Percentiles rank a stretch among this genome's conserved stretches.
Conservation (phyloP, 73 alveolate genomes). For the Paramecium tetraurelia region DNA sequence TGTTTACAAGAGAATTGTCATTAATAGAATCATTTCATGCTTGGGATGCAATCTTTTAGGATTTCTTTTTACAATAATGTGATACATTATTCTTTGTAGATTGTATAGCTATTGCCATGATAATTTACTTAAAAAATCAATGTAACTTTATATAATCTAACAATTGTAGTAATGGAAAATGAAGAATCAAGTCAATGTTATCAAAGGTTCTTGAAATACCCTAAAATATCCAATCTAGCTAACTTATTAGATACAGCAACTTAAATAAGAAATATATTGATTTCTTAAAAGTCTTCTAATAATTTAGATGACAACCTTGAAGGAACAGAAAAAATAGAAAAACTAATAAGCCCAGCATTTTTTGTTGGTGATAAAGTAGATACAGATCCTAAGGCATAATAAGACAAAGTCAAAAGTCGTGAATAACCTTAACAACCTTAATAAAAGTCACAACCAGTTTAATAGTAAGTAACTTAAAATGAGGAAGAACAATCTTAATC, state of each 20-base stretch:
- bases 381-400: not conserved
- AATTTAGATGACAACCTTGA: not conserved
- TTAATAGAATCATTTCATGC: slow-evolving; percentile 47
- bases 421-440: not conserved
- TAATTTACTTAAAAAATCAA: slow-evolving; percentile 32
- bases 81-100: slow-evolving; percentile 47
- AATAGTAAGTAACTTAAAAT: not conserved
- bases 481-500: not conserved
- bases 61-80: not conserved
- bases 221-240: not conserved
- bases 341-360: not conserved
- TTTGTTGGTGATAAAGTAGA: not conserved
- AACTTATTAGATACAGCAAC: slow-evolving; percentile 16
- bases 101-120: slow-evolving; percentile 51
- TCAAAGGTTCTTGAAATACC: slow-evolving; percentile 45
- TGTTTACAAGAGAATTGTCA: slow-evolving; percentile 55
- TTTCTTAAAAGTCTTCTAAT: not conserved
- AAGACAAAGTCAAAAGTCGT: not conserved
- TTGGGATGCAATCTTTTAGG: slow-evolving; percentile 61
- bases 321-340: not conserved
- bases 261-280: not conserved
- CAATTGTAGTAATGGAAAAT: slow-evolving; percentile 44
- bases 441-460: not conserved
- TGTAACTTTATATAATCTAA: not conserved
- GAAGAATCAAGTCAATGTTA: slow-evolving; percentile 49